Evolutionary conservation across 2,329 filamentous ascomycete genomes (phyloP).

Genomic region (Colletotrichum lupini): DNA sequence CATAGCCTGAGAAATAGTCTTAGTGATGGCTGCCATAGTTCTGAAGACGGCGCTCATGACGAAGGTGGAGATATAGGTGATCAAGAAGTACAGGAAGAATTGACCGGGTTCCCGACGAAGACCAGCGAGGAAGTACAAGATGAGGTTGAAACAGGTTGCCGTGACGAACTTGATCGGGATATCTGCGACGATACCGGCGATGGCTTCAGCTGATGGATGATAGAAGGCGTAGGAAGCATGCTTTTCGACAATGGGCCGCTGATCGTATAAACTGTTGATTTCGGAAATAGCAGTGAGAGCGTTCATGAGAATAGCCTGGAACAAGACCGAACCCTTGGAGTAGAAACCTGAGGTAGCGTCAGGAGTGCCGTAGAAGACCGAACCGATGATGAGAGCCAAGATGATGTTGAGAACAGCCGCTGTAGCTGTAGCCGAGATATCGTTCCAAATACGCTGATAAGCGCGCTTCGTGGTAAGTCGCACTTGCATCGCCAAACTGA

Average conservation of each 20-base stretch:
- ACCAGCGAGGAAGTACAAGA: conserved; percentile 67
- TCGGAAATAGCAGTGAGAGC: conserved; percentile 68
- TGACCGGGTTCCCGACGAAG: conserved; percentile 68
- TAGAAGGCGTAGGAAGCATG: conserved; percentile 62
- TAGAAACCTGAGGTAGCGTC: conserved; percentile 63
- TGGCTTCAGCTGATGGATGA: conserved; percentile 63
- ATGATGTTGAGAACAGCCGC: conserved; percentile 60
- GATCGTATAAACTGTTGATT: conserved; percentile 56
- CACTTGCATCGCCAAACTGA: conserved; percentile 66
- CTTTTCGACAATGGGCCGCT: conserved; percentile 61
- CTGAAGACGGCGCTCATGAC: conserved; percentile 83
- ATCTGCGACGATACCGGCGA: conserved; percentile 65
- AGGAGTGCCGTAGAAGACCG: conserved; percentile 66
- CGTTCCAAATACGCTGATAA: conserved; percentile 63
- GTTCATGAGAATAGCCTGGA: conserved; percentile 70
- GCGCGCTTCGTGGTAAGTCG: conserved; percentile 61
- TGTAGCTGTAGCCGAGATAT: conserved; percentile 59
- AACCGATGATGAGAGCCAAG: conserved; percentile 70
- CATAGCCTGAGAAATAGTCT: conserved; percentile 71
- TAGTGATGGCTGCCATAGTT: conserved; percentile 76
- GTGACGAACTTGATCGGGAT: conserved; percentile 68
- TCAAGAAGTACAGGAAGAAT: conserved; percentile 82
- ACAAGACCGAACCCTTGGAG: conserved; percentile 66
- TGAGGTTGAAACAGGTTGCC: conserved; percentile 62
- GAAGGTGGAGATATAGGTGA: conserved; percentile 75